phyloP scores from a whole-genome alignment of 306 rosid species.

The Cicer pinnatifidum region DNA sequence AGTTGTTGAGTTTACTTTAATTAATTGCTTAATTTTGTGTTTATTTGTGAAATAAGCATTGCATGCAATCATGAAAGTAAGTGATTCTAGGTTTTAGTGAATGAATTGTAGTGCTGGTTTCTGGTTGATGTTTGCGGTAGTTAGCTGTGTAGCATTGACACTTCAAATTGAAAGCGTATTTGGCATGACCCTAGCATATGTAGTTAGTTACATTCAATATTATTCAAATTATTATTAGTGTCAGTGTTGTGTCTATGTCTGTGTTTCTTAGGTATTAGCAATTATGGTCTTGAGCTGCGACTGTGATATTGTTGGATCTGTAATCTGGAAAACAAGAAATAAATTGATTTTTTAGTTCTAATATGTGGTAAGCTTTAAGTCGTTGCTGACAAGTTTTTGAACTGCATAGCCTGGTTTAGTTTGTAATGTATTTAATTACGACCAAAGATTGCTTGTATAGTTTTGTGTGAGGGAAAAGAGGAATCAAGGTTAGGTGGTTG shows the following conservation, averaged over 20 bases:
- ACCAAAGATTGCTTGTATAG: constrained; percentile 2
- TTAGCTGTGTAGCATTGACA: neutral
- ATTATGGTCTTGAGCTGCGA: neutral
- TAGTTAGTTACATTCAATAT: too few relatives aligned
- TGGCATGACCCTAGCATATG: too few relatives aligned
- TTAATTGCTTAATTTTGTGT: neutral
- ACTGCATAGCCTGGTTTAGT: neutral
- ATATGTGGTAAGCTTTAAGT: neutral
- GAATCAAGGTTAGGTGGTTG: constrained; percentile 1
- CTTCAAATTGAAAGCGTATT: too few relatives aligned
- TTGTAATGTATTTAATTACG: constrained; percentile 10
- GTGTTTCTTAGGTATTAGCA: neutral
- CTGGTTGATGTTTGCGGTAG: neutral
- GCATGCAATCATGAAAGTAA: neutral
- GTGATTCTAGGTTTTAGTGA: constrained; percentile 3
- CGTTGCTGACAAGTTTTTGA: constrained; percentile 31
- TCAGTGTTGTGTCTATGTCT: too few relatives aligned
- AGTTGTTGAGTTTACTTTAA: neutral
- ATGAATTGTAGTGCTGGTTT: constrained; percentile 1
- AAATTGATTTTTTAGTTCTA: constrained; percentile 7
- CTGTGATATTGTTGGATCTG: neutral
- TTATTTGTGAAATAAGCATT: neutral
- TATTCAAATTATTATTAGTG: too few relatives aligned
- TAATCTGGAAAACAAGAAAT: neutral
- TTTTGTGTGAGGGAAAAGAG: constrained; percentile 5